A percentile compares a stretch with the other conserved stretches of the same genome.
phyloP scores from a whole-genome alignment of 805 yeast species.

The Henningerozyma blattae region DNA sequence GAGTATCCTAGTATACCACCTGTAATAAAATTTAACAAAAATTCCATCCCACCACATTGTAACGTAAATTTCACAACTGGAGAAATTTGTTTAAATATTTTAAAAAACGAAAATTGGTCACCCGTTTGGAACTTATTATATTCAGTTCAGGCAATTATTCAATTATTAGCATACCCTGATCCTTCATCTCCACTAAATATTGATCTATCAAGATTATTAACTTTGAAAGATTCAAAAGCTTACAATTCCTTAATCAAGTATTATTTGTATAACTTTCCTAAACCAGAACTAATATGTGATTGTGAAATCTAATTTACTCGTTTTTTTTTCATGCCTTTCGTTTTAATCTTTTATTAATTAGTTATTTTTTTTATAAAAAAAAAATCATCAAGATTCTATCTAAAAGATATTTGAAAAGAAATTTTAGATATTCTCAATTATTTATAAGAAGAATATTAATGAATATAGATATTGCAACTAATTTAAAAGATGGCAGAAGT shows the following conservation, averaged over 20 bases:
- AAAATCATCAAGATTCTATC: too few relatives aligned
- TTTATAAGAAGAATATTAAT: too few relatives aligned
- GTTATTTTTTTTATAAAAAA: too few relatives aligned
- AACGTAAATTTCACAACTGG: slow-evolving; percentile 44
- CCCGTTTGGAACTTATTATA: slow-evolving; percentile 61
- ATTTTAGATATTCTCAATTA: too few relatives aligned
- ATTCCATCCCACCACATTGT: slow-evolving; percentile 32
- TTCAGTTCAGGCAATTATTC: slow-evolving; percentile 43
- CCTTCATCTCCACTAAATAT: slow-evolving; percentile 62
- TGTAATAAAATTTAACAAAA: slow-evolving; percentile 30
- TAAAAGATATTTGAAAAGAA: too few relatives aligned
- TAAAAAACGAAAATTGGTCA: slow-evolving; percentile 46
- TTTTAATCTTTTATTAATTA: too few relatives aligned
- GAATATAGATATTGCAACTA: too few relatives aligned
- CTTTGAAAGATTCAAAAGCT: slow-evolving; percentile 35
- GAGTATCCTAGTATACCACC: slow-evolving; percentile 56
- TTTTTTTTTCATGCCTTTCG: too few relatives aligned
- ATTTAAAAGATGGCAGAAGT: too few relatives aligned
- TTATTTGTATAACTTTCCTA: slow-evolving; percentile 13
- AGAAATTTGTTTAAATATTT: slow-evolving; percentile 58
- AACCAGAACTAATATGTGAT: too few relatives aligned
- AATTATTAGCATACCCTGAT: slow-evolving; percentile 52
- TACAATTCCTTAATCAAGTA: slow-evolving; percentile 32
- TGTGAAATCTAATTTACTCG: too few relatives aligned
- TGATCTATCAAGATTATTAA: slow-evolving; percentile 51